Evolutionary conservation across 306 rosid species (phyloP), one percentile per base, ranked within the genome.

Genomic region (Abrus pulchellus): DNA sequence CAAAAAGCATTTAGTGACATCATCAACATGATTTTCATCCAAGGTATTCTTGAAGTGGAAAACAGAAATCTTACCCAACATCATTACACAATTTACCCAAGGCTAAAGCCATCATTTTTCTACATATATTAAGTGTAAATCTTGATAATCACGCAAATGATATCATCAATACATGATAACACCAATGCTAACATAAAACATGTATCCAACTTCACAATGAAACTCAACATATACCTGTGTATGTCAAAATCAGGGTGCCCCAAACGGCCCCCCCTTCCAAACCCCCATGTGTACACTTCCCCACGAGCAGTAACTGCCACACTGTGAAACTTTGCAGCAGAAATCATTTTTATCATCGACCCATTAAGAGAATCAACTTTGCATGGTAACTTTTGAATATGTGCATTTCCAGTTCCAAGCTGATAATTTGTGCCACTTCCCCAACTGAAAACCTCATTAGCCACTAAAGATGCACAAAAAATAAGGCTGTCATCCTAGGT

Each of bases 231-330:
- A 33, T 90, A 95, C 99, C 98, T 93, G 89, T 95, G 99, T 78
- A 95, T 95, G 79, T 95, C 97, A 82, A 95, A 95, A 83, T 95
- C 99, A 6, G 99, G 98, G 74, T 95, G 99, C 68, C 99, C 99
- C 55, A 95, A 93, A 55, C 99, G 93, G 3, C 99, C 99, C 2
- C 99, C 99, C 74, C 99, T 88, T 82, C 99, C 99, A 88, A 95
- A 95, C 63, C 99, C 99, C 99, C 99, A 95, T 52, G 97, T 90
- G 78, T 85, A 95, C 74, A 95, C 92, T 85, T 91, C 90, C 76
- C 99, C 99, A 60, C n/a, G 79, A 68, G 87, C 84, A 80, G 90
- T 93, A 56, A 95, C 94, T 45, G 99, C 99, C 68, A 89, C 97
- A 63, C 99, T 95, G 30, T 93, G 98, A 85, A 95, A 95, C 87